A percentile compares a stretch with the other conserved stretches of the same genome.
These are phyloP conservation scores for Trichophyton verrucosum DNA, from an alignment of 2,329 filamentous ascomycete genomes.

Conservation along the genomic window DNA sequence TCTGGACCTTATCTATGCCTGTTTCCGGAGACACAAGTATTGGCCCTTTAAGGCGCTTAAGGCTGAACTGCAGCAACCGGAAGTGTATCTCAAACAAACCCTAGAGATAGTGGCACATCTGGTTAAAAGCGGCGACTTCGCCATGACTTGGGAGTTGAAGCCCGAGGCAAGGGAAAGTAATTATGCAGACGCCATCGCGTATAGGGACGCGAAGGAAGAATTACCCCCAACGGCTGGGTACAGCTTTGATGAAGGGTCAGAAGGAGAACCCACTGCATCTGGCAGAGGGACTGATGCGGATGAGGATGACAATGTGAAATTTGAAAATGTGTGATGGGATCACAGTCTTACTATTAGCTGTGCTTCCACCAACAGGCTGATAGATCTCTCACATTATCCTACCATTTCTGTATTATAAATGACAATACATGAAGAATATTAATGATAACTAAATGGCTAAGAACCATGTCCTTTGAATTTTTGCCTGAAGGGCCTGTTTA, in stretches of 20 bases:
- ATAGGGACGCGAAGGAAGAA: slow-evolving; percentile 41
- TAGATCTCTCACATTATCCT: no score
- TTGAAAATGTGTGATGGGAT: slow-evolving; percentile 57
- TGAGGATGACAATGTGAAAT: slow-evolving; percentile 54
- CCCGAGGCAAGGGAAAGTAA: slow-evolving; percentile 51
- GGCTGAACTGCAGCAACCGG: slow-evolving; percentile 66
- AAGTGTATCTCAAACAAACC: slow-evolving; percentile 79
- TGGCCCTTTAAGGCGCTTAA: slow-evolving; percentile 90
- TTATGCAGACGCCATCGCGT: slow-evolving; percentile 29
- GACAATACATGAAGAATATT: no score
- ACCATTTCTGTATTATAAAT: background rate
- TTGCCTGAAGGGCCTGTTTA: background rate
- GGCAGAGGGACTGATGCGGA: slow-evolving; percentile 50
- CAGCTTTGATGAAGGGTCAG: slow-evolving; percentile 40
- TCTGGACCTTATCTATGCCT: slow-evolving; percentile 68
- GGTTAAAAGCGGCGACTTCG: slow-evolving; percentile 71
- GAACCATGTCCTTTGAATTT: no score
- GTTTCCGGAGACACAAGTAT: slow-evolving; percentile 76
- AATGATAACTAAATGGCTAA: no score
- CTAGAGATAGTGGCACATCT: slow-evolving; percentile 72
- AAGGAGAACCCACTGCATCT: slow-evolving; percentile 34
- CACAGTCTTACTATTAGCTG: background rate
- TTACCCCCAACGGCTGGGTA: slow-evolving; percentile 36
- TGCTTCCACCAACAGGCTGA: no score
- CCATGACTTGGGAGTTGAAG: slow-evolving; percentile 73